Evolutionary conservation across 176 grass and related monocot species (phyloP), one percentile per base, ranked within the genome.

Genomic region (Cenchrus purpureus): DNA sequence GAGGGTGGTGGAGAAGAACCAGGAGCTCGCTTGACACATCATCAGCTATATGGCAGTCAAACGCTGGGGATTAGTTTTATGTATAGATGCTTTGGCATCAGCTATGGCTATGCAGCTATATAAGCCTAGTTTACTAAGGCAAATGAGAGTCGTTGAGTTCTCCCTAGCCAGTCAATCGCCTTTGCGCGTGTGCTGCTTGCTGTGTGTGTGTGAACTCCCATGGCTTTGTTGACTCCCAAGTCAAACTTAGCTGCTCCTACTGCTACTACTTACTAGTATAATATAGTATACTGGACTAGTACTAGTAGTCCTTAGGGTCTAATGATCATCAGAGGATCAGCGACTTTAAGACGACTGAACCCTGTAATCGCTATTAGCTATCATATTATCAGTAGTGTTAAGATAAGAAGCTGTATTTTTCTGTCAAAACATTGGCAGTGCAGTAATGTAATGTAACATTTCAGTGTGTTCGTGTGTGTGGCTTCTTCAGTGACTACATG

Each of bases 1-100:
- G 90, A 94, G 94, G 68, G 83, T 99, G 86, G 94, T 96, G 82
- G 97, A 99, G 88, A 99, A 99, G 94, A 96, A 99, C 86, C 97
- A 99, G 86, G 94, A 99, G 82, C 90, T 99, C 60, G 77, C 71
- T 86, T 97, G 88, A 94, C 37, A 40, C 37, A 40, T 40, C 37
- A 40, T 40, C 37, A 40, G 37, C 37, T 40, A 40, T 40, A 40
- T 40, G 3, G 37, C 37, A 55, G 74, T 80, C 78, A 87, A 84
- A 82, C 46, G 54, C 17, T 6, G 40, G 64, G 7, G 76, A 40
- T 46, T 82, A 78, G 22, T 66, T 71, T 79, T 85, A 65, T 65
- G 45, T 49, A 37, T 93, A 82, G 86, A 93, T 80, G 89, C 57
- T 59, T 85, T 92, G 66, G 75, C 88, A 87, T 86, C 67, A 86